Conservation (phyloP, 2,329 filamentous ascomycete species). For the Cladosporium sp. region DNA sequence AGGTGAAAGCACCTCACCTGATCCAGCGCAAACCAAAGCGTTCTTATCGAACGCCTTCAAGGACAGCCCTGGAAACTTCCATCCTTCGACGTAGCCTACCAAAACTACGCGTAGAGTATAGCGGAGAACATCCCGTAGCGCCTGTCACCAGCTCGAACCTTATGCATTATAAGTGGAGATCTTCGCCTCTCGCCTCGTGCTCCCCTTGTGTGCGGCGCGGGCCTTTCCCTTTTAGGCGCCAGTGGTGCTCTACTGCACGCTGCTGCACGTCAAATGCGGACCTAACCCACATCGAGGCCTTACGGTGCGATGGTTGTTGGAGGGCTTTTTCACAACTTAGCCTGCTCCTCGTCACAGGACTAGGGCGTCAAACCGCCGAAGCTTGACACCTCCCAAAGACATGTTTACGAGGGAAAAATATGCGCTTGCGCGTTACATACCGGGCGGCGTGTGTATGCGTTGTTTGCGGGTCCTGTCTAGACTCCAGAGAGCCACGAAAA, state of each 20-base stretch:
- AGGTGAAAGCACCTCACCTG: background rate
- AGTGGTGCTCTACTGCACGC: background rate
- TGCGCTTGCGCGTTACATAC: background rate
- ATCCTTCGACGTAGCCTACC: background rate
- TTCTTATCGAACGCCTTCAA: background rate
- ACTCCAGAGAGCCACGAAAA: background rate
- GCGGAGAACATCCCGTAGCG: constrained; percentile 1
- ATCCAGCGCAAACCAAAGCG: background rate
- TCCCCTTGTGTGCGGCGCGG: background rate
- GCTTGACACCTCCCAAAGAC: background rate
- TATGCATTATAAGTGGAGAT: background rate
- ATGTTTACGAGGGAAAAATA: background rate
- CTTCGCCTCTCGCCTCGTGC: background rate
- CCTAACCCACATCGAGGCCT: background rate
- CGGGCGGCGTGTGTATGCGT: background rate
- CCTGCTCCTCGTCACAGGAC: background rate
- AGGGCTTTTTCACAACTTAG: background rate
- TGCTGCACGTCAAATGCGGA: background rate
- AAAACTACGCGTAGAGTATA: background rate
- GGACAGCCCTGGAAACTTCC: background rate
- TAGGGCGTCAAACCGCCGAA: background rate
- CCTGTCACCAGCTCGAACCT: background rate
- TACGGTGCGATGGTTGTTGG: background rate
- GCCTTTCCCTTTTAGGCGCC: constrained; percentile 10
- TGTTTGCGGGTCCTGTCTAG: background rate